A percentile compares a stretch with the other conserved stretches of the same genome.
Conservation (phyloP, 2,329 filamentous ascomycete species). For the Aspergillus chevalieri region DNA sequence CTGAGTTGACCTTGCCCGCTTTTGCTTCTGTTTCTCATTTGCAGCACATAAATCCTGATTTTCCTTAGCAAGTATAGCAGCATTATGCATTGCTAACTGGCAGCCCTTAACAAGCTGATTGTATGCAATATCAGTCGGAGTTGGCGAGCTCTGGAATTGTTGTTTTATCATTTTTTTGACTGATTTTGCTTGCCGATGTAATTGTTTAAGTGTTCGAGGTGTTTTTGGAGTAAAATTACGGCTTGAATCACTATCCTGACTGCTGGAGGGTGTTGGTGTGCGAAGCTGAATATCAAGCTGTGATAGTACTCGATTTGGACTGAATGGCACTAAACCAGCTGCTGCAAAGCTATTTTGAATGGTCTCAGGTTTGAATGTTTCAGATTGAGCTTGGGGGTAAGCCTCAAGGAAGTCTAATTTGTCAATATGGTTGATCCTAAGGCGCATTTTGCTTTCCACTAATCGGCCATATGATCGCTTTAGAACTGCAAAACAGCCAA, state of each 20-base stretch:
- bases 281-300: not conserved
- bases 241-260: not conserved
- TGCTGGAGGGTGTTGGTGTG: not conserved
- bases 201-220: not conserved
- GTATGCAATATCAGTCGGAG: not conserved
- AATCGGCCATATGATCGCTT: too few relatives aligned
- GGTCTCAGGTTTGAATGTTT: not conserved
- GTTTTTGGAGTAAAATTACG: not conserved
- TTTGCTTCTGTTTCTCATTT: not conserved
- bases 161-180: not conserved
- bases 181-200: not conserved
- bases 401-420: not conserved
- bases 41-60: not conserved
- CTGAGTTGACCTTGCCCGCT: not conserved
- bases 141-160: not conserved
- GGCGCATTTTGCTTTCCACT: too few relatives aligned
- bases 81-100: not conserved
- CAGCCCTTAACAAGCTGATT: not conserved
- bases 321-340: not conserved
- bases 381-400: not conserved
- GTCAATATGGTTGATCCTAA: too few relatives aligned
- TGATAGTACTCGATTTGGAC: not conserved
- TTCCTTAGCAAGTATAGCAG: not conserved
- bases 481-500: too few relatives aligned
- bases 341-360: not conserved